Base-by-base conservation (phyloP, 345 rosid species). In the Anacardium occidentale region DNA sequence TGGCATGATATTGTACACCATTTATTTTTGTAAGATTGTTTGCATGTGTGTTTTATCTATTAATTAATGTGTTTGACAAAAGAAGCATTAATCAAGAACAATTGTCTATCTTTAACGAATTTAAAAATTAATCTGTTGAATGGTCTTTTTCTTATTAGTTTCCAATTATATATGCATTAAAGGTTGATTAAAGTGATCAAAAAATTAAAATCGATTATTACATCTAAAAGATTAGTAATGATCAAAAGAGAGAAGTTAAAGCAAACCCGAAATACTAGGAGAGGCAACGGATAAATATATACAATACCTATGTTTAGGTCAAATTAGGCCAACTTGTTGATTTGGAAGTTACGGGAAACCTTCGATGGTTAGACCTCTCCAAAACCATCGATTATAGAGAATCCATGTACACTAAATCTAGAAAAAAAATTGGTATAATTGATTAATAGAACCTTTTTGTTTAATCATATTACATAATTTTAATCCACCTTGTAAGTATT, bases 1-100 rank as follows among this genome's bases (percentile, higher is more conserved):
- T 62, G 25, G 51, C 29, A 62, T 42, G n/a, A n/a, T n/a, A 40
- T 66, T 57, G 80, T 64, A 70, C 77, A 76, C 75, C 81, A 80
- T 80, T 75, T 69, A 54, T 59, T 76, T 69, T 26, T 62, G 62
- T 50, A 67, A 66, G 45, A 67, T 56, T 53, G 67, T 17, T 59
- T 56, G 56, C 22, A 58, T 70, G 78, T 66, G 75, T 70, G 69
- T 47, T 70, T 66, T 61, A 47, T 65, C 15, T 5, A 37, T 37
- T 37, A 4, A 50, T 50, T 21, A 15, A 48, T 73, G 67, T 45
- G 59, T 21, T 74, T 62, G 58, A 70, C 66, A 76, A 54, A n/a
- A 58, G 73, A 55, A 60, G 65, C 64, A 74, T 54, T 22, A 22
- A 47, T 66, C 69, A 59, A 34, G 48, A 18, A 63, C 22, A 68